Evolutionary conservation across 257 asterid genomes (phyloP).

Genomic region (Fraxinus excelsior): DNA sequence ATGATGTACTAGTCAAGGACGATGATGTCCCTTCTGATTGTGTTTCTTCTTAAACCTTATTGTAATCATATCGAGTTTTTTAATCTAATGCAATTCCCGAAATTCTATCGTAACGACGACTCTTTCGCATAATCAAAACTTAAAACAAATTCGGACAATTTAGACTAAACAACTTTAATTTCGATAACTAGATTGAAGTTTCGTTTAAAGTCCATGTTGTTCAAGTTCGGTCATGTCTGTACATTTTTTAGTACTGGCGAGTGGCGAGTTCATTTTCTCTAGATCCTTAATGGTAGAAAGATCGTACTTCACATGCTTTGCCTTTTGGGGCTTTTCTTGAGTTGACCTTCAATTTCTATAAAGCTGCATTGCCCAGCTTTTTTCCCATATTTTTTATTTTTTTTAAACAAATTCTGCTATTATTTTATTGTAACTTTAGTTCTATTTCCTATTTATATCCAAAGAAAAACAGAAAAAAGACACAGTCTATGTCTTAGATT

Average conservation of each 20-base stretch:
- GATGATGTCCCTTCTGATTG: not conserved
- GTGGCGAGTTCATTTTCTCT: not conserved
- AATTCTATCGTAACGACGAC: too few species aligned
- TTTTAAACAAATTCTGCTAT: not conserved
- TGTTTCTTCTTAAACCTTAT: too few species aligned
- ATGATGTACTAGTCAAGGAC: not conserved
- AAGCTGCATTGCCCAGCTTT: conserved; percentile 16
- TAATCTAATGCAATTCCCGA: not conserved
- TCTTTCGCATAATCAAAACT: too few species aligned
- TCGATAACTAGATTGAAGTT: not conserved
- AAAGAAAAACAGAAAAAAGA: too few species aligned
- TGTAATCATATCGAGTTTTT: not conserved
- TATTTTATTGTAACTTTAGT: not conserved
- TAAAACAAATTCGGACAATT: not conserved
- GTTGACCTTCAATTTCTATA: conserved; percentile 19
- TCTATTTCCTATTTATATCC: not conserved
- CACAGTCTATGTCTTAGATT: not conserved
- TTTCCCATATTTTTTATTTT: not conserved
- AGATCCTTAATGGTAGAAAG: conserved; percentile 1
- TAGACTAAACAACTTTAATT: not conserved
- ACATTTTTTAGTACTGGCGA: too few species aligned
- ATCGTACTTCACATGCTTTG: not conserved
- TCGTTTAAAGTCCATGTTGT: not conserved
- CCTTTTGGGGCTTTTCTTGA: conserved; percentile 6
- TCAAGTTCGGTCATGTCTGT: not conserved